Conservation (phyloP, 306 rosid species). For the Aeschynomene evenia region DNA sequence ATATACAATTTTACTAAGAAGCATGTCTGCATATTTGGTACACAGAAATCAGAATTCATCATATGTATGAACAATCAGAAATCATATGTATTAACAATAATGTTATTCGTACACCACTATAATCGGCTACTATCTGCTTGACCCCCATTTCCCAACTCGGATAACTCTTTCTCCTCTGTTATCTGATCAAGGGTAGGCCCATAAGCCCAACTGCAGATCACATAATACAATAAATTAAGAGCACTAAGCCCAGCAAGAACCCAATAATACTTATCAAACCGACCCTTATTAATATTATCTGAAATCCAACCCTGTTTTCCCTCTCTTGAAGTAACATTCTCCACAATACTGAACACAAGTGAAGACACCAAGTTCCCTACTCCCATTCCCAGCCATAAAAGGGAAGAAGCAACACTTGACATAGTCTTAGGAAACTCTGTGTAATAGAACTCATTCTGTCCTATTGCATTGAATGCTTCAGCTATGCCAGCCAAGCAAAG, state of each 20-base stretch:
- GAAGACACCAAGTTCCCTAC: slow-evolving; percentile 54
- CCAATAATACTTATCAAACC: slow-evolving; percentile 58
- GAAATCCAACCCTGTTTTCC: slow-evolving; percentile 67
- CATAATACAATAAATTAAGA: slow-evolving; percentile 45
- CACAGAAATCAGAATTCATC: neutral
- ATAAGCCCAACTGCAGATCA: slow-evolving; percentile 64
- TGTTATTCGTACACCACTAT: too few relatives aligned
- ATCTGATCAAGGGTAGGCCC: slow-evolving; percentile 49
- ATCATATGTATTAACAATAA: too few relatives aligned
- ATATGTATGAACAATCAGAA: too few relatives aligned
- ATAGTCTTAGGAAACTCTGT: slow-evolving; percentile 61
- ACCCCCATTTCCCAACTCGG: slow-evolving; percentile 13
- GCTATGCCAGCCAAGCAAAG: slow-evolving; percentile 55
- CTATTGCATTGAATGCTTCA: slow-evolving; percentile 68
- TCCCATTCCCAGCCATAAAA: slow-evolving; percentile 53
- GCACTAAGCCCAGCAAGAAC: slow-evolving; percentile 43
- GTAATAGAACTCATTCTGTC: slow-evolving; percentile 70
- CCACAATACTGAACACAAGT: slow-evolving; percentile 40
- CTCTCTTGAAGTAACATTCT: slow-evolving; percentile 50
- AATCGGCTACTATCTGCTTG: too few relatives aligned
- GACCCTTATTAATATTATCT: slow-evolving; percentile 53
- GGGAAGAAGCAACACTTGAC: slow-evolving; percentile 60
- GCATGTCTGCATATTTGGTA: neutral
- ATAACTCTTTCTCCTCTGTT: slow-evolving; percentile 23
- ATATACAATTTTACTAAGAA: neutral